Conservation (phyloP, 345 rosid genomes). For the Angophora floribunda region DNA sequence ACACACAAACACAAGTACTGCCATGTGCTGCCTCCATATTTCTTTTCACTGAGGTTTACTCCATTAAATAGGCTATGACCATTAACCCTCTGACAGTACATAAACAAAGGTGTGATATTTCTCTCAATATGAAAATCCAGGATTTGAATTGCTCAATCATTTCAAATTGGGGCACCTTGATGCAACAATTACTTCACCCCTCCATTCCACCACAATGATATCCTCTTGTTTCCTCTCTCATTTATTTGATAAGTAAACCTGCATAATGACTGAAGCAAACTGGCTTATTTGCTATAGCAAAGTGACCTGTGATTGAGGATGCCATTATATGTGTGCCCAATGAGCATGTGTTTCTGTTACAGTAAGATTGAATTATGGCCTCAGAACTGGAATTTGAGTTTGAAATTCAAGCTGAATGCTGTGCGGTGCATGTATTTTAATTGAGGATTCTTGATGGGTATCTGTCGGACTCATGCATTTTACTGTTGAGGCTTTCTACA, state of each 20-base stretch:
- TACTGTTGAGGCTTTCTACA: neutral
- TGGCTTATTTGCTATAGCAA: neutral
- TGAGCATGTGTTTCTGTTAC: neutral
- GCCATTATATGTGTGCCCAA: neutral
- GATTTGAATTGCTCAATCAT: neutral
- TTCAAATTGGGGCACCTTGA: neutral
- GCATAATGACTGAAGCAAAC: neutral
- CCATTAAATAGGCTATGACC: neutral
- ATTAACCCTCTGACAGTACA: neutral
- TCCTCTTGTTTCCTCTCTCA: accelerated
- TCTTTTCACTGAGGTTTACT: neutral
- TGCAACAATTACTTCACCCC: neutral
- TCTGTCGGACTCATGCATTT: neutral
- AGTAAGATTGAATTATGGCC: neutral
- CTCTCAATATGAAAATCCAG: neutral
- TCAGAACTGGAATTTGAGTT: neutral
- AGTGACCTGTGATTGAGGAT: neutral
- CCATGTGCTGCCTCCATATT: neutral
- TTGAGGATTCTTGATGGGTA: neutral
- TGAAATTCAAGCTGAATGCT: neutral
- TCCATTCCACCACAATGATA: neutral
- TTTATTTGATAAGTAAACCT: neutral
- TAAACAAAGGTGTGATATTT: neutral
- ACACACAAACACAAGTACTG: neutral
- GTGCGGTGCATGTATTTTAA: neutral